Evolutionary conservation across 2,329 filamentous ascomycete genomes (phyloP), one percentile per base, ranked within the genome.

Genomic region (Biscogniauxia marginata): DNA sequence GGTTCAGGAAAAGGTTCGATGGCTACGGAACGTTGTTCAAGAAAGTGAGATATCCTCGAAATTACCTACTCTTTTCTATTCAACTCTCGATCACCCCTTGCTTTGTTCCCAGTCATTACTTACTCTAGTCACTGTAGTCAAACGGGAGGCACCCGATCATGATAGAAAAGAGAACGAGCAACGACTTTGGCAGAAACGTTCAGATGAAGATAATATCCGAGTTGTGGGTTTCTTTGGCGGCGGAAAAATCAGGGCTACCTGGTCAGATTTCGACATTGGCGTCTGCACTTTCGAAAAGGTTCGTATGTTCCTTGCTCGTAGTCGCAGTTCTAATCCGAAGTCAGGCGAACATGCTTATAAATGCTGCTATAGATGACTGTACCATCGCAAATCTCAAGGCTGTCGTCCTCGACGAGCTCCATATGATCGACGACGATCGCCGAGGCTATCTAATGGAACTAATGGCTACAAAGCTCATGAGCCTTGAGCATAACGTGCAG

Each of bases 211-310:
- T 56, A 76, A 76, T 3, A 75, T 92, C 25, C 80, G 85, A 44
- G 84, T 92, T 1, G 83, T 86, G 19, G 88, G 88, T 0, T 91
- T 90, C 69, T 91, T 90, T 71, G 89, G 89, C 4, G 89, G 89
- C 4, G 88, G 84, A 64, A 89, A 85, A 67, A 78, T 85, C 23
- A 81, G 83, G 59, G 76, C 83, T 9, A 84, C 81, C 1, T 92
- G 89, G 88, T 77, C 80, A 22, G 88, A 92, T 66, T 88, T 90
- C 63, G 89, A 93, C 67, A 85, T 93, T 65, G 89, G 85, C 1
- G 83, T 92, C 44, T 92, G 89, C 73, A 92, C 89, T 1, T 86
- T 92, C 58, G 89, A 93, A 74, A 93, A 92, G 83, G 83, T 81
- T 19, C 5, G 20, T 47, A 23, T 43, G 53, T 59, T 45, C 60